Evolutionary conservation across 2,329 filamentous ascomycete genomes (phyloP).

Genomic region (Pseudonectria buxi): DNA sequence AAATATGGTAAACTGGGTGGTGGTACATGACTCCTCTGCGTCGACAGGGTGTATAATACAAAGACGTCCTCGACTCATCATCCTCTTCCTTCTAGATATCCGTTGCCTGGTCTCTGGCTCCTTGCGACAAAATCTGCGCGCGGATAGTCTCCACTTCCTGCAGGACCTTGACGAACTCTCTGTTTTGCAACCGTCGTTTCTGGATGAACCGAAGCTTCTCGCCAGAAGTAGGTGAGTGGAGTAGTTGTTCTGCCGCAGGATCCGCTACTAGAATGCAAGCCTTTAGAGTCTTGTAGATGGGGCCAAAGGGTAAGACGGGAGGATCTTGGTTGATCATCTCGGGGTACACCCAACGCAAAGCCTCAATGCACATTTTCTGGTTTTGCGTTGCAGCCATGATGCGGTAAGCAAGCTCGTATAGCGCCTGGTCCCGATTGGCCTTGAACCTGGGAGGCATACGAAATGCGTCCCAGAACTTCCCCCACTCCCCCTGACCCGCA

Average conservation of each 20-base stretch:
- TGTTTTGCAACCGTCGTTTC: slow-evolving; percentile 17
- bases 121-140: slow-evolving; percentile 4
- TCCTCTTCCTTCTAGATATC: neutral
- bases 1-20: too few relatives aligned
- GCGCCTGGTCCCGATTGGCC: slow-evolving; percentile 38
- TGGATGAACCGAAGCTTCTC: slow-evolving; percentile 7
- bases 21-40: too few relatives aligned
- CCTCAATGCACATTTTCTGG: slow-evolving; percentile 37
- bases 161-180: slow-evolving; percentile 28
- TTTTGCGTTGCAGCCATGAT: slow-evolving; percentile 39
- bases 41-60: too few relatives aligned
- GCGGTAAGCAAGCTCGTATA: slow-evolving; percentile 51
- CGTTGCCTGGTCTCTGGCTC: slow-evolving; percentile 9
- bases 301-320: slow-evolving; percentile 36
- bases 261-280: slow-evolving; percentile 51
- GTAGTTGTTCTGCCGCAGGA: slow-evolving; percentile 35
- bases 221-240: slow-evolving; percentile 11
- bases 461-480: slow-evolving; percentile 56
- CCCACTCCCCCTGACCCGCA: slow-evolving; percentile 42
- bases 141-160: slow-evolving; percentile 23
- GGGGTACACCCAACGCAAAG: slow-evolving; percentile 46
- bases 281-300: slow-evolving; percentile 42
- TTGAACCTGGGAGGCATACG: slow-evolving; percentile 45
- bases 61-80: too few relatives aligned
- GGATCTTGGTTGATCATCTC: slow-evolving; percentile 54